Evolutionary conservation across 805 yeast species (phyloP), one percentile per base, ranked within the genome.

Genomic region (Candida nanaspora): DNA sequence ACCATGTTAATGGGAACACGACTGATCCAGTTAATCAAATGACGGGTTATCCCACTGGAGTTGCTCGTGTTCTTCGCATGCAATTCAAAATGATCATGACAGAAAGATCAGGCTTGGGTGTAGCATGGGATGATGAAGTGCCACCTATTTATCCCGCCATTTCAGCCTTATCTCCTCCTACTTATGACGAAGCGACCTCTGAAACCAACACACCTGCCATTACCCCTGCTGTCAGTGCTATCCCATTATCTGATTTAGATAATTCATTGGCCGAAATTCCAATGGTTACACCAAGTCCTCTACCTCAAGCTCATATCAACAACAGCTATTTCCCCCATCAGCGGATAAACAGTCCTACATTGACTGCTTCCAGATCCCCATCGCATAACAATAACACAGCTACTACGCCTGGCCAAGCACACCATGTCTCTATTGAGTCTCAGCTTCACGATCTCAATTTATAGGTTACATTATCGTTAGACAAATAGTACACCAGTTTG

Each of bases 71-170:
- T 2, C 67, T 93, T 45, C 68, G 98, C 48, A 93, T 93, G 97
- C 96, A 89, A 60, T 91, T 93, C 64, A 82, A 83, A 48, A 53
- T 91, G n/a, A 68, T 69, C 3, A 63, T 93, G 19, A 84, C 95
- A 2, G 98, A 89, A 57, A 70, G 98, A 44, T 82, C 95, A 0
- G 99, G 99, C 0, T 69, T 93, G 33, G 98, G 98, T 4, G 86
- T 93, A 25, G 84, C 97, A 0, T 93, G 98, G 98, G 97, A 91
- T 61, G 97, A 91, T 56, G 98, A 93, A 61, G 98, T 94, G 15
- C 99, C 99, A 2, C 99, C 99, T 1, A 84, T 88, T 18, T 93
- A 93, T 54, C 86, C 78, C 40, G 91, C 87, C 49, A 88, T 93
- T 18, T 69, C 78, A 23, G 78, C 94, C 0, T 68, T 86, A 33